Percentiles rank a stretch among this genome's conserved stretches.
phyloP scores from a whole-genome alignment of 106 monocot genomes.

The Posidonia australis region DNA sequence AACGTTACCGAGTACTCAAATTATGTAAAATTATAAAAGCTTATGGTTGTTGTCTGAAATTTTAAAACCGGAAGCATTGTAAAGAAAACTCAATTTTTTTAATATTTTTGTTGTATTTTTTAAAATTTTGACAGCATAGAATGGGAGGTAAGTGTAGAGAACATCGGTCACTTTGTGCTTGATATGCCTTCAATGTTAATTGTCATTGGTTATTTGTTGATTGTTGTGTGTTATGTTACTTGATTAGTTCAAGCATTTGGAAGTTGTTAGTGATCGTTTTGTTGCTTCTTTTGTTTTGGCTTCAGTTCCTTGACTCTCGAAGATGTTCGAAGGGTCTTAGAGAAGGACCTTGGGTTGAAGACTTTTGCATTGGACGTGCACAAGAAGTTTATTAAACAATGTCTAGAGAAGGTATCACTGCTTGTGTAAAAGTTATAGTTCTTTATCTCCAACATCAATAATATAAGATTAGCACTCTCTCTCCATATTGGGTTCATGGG shows the following conservation, averaged over 20 bases:
- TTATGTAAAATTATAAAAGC: no score
- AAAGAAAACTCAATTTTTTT: not conserved
- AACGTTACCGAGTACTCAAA: no score
- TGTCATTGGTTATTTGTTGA: not conserved
- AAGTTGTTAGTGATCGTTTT: not conserved
- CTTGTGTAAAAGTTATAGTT: not conserved
- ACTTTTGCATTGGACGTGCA: conserved; percentile 56
- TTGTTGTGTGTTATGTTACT: not conserved
- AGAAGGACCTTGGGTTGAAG: conserved; percentile 69
- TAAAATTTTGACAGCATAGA: not conserved
- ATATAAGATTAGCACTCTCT: no score
- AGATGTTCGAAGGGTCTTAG: conserved; percentile 82
- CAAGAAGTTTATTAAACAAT: conserved; percentile 74
- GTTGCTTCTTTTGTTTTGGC: conserved; percentile 6
- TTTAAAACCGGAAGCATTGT: no score
- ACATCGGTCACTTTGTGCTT: not conserved
- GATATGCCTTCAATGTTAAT: not conserved
- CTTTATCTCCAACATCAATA: not conserved
- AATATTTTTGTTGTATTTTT: not conserved
- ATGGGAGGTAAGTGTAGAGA: not conserved
- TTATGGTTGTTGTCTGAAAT: no score
- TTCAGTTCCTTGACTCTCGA: conserved; percentile 88
- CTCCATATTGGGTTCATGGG: no score
- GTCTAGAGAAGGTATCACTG: conserved; percentile 59
- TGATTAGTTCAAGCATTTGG: not conserved